These are phyloP conservation scores for Escovopsis sp. DNA, from an alignment of 2,329 filamentous ascomycete species.

Conservation along the genomic window DNA sequence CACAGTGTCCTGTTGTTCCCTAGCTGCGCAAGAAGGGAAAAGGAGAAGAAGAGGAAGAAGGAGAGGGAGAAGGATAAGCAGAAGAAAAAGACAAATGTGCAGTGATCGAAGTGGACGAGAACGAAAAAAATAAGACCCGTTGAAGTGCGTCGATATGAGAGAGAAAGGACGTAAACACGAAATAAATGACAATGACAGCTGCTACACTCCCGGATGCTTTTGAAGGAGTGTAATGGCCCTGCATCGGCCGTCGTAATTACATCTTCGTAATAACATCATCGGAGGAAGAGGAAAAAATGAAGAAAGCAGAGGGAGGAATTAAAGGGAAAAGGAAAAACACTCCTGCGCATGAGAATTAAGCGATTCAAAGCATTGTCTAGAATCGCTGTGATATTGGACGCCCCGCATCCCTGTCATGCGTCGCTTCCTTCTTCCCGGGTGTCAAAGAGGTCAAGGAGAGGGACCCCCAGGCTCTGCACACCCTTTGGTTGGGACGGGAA, in stretches of 20 bases:
- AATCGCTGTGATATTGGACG: neutral
- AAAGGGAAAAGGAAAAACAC: slow-evolving; percentile 1
- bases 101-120: neutral
- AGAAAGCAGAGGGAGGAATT: too few species aligned
- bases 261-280: slow-evolving; percentile 14
- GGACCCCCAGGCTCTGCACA: too few species aligned
- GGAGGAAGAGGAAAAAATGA: too few species aligned
- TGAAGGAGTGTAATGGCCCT: slow-evolving; percentile 24
- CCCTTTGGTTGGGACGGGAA: too few species aligned
- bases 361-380: neutral
- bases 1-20: slow-evolving; percentile 1
- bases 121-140: neutral
- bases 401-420: neutral
- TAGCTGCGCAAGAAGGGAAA: slow-evolving; percentile 2
- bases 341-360: slow-evolving; percentile 4
- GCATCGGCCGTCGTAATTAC: slow-evolving; percentile 24
- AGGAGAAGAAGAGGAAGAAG: neutral
- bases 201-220: slow-evolving; percentile 19
- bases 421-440: too few species aligned
- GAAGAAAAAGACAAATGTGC: slow-evolving; percentile 1
- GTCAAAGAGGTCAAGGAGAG: too few species aligned
- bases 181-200: slow-evolving; percentile 13
- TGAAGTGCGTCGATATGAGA: neutral
- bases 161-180: slow-evolving; percentile 2
- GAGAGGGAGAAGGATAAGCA: neutral